A percentile compares a stretch with the other conserved stretches of the same genome.
These are phyloP conservation scores for Candida verbasci DNA, from an alignment of 805 yeast species.

Conservation along the genomic window DNA sequence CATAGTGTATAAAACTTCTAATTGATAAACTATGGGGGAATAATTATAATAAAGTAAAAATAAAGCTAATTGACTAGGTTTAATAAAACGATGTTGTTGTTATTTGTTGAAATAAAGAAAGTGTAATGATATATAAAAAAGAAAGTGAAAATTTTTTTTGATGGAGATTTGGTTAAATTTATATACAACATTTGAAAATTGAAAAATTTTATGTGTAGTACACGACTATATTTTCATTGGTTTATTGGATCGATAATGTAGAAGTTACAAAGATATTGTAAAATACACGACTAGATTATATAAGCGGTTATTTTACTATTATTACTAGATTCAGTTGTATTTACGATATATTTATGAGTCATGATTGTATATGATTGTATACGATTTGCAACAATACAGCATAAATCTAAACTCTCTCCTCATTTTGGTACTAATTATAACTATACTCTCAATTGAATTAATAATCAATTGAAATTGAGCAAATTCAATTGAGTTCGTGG, in stretches of 20 bases:
- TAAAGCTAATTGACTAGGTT: not conserved
- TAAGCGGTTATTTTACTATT: too few species aligned
- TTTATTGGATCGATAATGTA: not conserved
- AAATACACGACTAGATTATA: too few species aligned
- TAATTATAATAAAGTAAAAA: constrained; percentile 1
- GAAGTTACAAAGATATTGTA: too few species aligned
- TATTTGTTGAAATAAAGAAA: constrained; percentile 5
- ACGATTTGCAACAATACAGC: too few species aligned
- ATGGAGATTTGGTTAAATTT: not conserved
- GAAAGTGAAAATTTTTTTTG: not conserved
- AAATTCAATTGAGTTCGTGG: too few species aligned
- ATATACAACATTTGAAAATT: not conserved
- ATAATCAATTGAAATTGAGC: too few species aligned
- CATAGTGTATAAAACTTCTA: constrained; percentile 18
- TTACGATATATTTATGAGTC: too few species aligned
- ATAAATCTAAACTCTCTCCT: too few species aligned
- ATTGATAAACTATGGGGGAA: constrained; percentile 8
- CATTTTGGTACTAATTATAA: too few species aligned
- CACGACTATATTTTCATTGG: constrained; percentile 2
- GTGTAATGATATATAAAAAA: not conserved
- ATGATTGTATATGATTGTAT: too few species aligned
- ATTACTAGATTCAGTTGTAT: too few species aligned
- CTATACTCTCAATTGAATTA: too few species aligned
- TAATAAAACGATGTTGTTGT: constrained; percentile 1
- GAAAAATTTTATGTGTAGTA: not conserved